phyloP scores from a whole-genome alignment of 768 basidiomycete species.

The Pilatotrama ljubarskyi region DNA sequence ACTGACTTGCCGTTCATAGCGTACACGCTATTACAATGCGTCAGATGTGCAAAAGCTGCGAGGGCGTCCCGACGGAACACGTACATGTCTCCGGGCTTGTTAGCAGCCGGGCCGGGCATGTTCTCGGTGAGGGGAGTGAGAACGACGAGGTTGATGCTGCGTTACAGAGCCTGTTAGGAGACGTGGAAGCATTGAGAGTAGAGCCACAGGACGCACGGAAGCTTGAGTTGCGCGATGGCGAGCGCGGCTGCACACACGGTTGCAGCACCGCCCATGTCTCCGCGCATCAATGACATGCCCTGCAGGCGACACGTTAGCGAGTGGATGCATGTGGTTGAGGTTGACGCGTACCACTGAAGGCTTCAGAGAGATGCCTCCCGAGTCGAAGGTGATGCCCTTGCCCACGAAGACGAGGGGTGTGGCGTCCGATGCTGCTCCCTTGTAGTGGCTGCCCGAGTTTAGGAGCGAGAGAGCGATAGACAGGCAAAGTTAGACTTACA shows the following conservation, averaged over 20 bases:
- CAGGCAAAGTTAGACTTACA: constrained; percentile 43
- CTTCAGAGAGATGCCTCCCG: constrained; percentile 86
- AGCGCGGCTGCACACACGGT: constrained; percentile 70
- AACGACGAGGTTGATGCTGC: constrained; percentile 73
- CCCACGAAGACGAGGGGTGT: constrained; percentile 77
- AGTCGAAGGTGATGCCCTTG: constrained; percentile 90
- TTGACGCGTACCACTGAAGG: constrained; percentile 54
- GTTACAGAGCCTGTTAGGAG: not conserved
- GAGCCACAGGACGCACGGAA: constrained; percentile 58
- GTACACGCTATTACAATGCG: constrained; percentile 55
- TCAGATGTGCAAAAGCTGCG: not conserved
- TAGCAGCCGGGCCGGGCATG: constrained; percentile 68
- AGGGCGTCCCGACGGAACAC: constrained; percentile 23
- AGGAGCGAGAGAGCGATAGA: not conserved
- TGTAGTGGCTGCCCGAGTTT: constrained; percentile 62
- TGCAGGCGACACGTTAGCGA: constrained; percentile 28
- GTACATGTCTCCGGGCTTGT: constrained; percentile 84
- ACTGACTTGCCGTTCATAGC: constrained; percentile 89
- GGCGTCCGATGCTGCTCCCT: constrained; percentile 60
- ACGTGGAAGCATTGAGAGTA: not conserved
- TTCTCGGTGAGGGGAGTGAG: constrained; percentile 82
- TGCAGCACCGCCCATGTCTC: constrained; percentile 89
- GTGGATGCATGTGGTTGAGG: not conserved
- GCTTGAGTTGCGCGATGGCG: constrained; percentile 76
- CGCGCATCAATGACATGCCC: constrained; percentile 86